phyloP scores from a whole-genome alignment of 139 green algal genomes.

The Tetradesmus obliquus region DNA sequence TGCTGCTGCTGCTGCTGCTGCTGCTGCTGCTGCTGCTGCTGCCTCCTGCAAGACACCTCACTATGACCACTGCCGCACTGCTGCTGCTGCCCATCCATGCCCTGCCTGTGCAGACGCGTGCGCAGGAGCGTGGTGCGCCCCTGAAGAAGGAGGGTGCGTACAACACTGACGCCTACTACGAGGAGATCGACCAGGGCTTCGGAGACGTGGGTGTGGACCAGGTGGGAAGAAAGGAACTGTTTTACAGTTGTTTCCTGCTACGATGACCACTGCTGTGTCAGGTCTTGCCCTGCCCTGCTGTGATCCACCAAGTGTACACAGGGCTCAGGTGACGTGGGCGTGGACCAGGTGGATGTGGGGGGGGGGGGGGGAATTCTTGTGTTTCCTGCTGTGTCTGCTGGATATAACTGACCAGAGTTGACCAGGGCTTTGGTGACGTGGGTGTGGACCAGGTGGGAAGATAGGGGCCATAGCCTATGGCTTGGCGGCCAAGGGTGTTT shows the following conservation, averaged over 20 bases:
- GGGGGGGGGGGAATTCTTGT: background rate
- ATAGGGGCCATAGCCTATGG: background rate
- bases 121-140: constrained; percentile 39
- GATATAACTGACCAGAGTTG: background rate
- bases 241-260: background rate
- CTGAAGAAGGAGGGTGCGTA: constrained; percentile 48
- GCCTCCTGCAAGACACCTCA: background rate
- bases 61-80: background rate
- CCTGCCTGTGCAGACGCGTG: constrained; percentile 30
- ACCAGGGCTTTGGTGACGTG: constrained; percentile 44
- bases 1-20: background rate
- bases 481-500: too few species aligned
- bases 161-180: constrained; percentile 48
- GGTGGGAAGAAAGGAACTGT: background rate
- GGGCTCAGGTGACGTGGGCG: constrained; percentile 40
- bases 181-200: constrained; percentile 43
- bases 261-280: background rate
- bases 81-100: background rate
- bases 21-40: background rate
- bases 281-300: background rate
- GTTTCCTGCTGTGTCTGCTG: background rate
- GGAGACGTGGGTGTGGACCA: constrained; percentile 46
- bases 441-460: constrained; percentile 23
- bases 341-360: background rate
- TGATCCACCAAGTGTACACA: background rate